phyloP scores from a whole-genome alignment of 202 grass and related monocot genomes.

The Elaeis oleifera region DNA sequence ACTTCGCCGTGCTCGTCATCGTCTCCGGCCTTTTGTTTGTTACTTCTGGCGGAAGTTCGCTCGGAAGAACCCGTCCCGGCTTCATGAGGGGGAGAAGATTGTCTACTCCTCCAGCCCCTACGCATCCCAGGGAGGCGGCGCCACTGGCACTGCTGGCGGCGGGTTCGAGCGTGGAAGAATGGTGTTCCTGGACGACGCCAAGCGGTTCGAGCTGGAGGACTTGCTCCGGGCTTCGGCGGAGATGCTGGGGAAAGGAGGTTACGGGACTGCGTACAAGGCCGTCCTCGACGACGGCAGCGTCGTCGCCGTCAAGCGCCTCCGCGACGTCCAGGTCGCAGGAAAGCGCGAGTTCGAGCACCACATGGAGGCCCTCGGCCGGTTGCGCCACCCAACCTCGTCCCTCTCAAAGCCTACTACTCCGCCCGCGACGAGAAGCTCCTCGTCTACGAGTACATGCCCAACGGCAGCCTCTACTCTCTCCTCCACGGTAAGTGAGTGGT shows the following conservation, averaged over 20 bases:
- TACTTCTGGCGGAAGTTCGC: constrained; percentile 97
- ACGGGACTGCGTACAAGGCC: constrained; percentile 80
- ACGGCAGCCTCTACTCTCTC: constrained; percentile 77
- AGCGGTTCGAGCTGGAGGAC: constrained; percentile 84
- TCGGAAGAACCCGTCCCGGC: constrained; percentile 26
- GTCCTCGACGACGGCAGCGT: constrained; percentile 87
- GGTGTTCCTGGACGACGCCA: constrained; percentile 55
- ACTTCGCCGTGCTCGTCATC: constrained; percentile 68
- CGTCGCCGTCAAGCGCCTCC: constrained; percentile 82
- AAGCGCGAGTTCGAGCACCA: constrained; percentile 94
- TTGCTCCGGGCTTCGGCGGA: constrained; percentile 87
- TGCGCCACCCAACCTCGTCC: constrained; percentile 75
- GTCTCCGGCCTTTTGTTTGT: constrained; percentile 80
- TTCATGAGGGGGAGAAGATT: constrained; percentile 90
- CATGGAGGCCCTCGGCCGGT: constrained; percentile 54
- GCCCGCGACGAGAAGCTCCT: constrained; percentile 95
- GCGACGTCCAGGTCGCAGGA: constrained; percentile 37
- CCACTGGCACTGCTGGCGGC: constrained; percentile 12
- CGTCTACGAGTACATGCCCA: constrained; percentile 92
- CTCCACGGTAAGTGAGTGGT: constrained; percentile 57
- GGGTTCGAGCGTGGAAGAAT: constrained; percentile 76
- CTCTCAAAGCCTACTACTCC: constrained; percentile 81
- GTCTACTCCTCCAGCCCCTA: constrained; percentile 97
- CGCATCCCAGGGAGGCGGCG: constrained; percentile 26
- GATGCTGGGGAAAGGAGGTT: constrained; percentile 94